These are phyloP conservation scores for Zasmidium citrigriseum DNA, from an alignment of 2,329 filamentous ascomycete species.

Conservation along the genomic window DNA sequence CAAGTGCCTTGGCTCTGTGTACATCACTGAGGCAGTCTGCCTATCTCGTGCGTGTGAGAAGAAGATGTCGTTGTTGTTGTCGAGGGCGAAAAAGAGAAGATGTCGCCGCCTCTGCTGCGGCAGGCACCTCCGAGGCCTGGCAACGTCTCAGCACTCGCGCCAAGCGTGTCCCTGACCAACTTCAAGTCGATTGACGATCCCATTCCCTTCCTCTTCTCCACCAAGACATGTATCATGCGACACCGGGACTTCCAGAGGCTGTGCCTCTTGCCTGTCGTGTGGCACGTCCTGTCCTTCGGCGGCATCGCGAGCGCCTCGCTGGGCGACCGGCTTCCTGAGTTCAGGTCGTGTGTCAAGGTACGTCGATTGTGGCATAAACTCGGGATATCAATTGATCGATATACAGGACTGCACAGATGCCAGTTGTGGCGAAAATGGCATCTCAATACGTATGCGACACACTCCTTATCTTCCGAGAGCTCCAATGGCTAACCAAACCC, in stretches of 20 bases:
- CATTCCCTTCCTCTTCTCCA: slow-evolving; percentile 10
- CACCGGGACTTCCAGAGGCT: slow-evolving; percentile 19
- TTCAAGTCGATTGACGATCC: neutral
- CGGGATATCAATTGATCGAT: slow-evolving; percentile 9
- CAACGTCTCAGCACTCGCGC: neutral
- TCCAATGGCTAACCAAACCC: neutral
- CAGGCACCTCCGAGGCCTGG: neutral
- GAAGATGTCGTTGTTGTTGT: neutral
- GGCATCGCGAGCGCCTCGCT: slow-evolving; percentile 60
- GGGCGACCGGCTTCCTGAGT: slow-evolving; percentile 85
- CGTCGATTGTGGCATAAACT: slow-evolving; percentile 24
- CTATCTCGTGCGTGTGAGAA: neutral
- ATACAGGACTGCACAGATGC: slow-evolving; percentile 74
- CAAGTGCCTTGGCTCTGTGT: neutral
- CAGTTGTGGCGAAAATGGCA: slow-evolving; percentile 71
- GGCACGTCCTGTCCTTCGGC: slow-evolving; percentile 14
- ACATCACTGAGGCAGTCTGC: neutral
- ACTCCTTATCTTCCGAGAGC: neutral
- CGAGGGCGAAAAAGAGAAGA: neutral
- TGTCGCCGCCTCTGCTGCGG: slow-evolving; percentile 1
- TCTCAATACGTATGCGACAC: slow-evolving; percentile 64
- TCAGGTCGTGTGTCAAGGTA: slow-evolving; percentile 83
- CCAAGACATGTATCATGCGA: slow-evolving; percentile 30
- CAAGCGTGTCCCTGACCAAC: neutral
- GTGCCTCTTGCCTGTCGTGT: slow-evolving; percentile 23